Base-by-base conservation (phyloP, 805 yeast species). In the Wickerhamomyces ciferrii region DNA sequence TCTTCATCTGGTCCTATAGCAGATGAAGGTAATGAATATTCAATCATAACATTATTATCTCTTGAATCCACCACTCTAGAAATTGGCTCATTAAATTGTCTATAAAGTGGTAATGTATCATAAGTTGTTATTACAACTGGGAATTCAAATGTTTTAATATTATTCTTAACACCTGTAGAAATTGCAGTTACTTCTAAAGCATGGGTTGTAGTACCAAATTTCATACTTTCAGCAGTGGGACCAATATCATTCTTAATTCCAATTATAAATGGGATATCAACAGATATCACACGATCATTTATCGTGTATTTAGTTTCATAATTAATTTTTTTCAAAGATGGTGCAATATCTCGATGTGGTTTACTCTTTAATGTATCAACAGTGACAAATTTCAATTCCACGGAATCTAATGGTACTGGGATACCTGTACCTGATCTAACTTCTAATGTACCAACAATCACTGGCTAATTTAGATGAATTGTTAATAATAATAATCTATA, bases 1-100 rank as follows among this genome's bases (percentile, higher is more conserved):
- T 64, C 61, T 56, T 83, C 89, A 43, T 68, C 69, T 0, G 83
- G 83, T 1, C 86, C 83, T n/a, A 81, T 70, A 29, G 83, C 74
- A 6, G 80, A 69, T 6, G 71, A 69, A 1, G 81, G 78, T 18
- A 82, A 53, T 7, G 66, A 62, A 42, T 76, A 66, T 20, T 74
- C 76, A 9, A 76, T 67, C 29, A 73, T 55, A 11, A 76, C 69
- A 48, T 72, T 76, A 11, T 69, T 67, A 55, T 82, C 86, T 17
- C 69, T 63, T 1, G 84, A 74, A 15, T 62, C 66, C 4, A 65
- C 65, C 2, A 66, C 59, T 48, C 74, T 78, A 13, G 69, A 58
- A 0, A 77, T 61, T 0, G 81, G 75, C 51, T 81, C 83, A 51
- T 74, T 75, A 54, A 72, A 81, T 53, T 79, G 77, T 23, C 79